Base-by-base conservation (phyloP, 2,329 filamentous ascomycete genomes). In the Zymoseptoria tritici region DNA sequence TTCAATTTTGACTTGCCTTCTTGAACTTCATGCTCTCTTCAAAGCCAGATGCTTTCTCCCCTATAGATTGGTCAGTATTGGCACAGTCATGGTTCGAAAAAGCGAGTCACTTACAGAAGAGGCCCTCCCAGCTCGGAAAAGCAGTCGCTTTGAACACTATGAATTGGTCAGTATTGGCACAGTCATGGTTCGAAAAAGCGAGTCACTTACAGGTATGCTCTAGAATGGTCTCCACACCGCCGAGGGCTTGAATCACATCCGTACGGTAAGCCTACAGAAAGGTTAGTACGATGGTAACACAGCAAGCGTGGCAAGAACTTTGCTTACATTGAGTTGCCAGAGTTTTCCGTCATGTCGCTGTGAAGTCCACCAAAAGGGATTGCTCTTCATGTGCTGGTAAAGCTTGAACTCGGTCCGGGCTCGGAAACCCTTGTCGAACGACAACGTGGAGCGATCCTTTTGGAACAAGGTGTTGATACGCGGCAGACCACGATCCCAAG, bases 391-490 rank as follows among this genome's bases (percentile, higher is more conserved):
- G 62, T 97, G 81, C 74, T 97, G 93, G 73, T 97, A 99, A 29
- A 94, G 87, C 81, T 99, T 99, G 81, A 99, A 99, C 74, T 99
- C 94, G 9, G 93, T 91, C 57, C 94, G 84, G 13, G 92, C 87
- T 67, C 94, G 88, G 86, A 97, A 99, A 57, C 94, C 94, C 78
- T 99, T 99, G 79, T 99, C 94, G 71, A 99, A 99, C 71, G 91
- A 96, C 64, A 99, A 82, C 0, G 94, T 99, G 74, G 91, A 97
- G 70, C 94, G 84, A 69, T 99, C 94, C 75, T 99, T 99, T 74
- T 99, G 94, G 85, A 99, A 99, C 2, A 99, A 81, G 0, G 94
- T 99, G 74, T 99, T 99, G 79, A 99, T 99, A 78, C 94, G 89
- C 19, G 94, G 94, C 56, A 99, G 81, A 80, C 94, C 94, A 67